A percentile compares a stretch with the other conserved stretches of the same genome.
Evolutionary conservation across 148 eudicot species (phyloP).

Genomic region (Spergularia bocconei): DNA sequence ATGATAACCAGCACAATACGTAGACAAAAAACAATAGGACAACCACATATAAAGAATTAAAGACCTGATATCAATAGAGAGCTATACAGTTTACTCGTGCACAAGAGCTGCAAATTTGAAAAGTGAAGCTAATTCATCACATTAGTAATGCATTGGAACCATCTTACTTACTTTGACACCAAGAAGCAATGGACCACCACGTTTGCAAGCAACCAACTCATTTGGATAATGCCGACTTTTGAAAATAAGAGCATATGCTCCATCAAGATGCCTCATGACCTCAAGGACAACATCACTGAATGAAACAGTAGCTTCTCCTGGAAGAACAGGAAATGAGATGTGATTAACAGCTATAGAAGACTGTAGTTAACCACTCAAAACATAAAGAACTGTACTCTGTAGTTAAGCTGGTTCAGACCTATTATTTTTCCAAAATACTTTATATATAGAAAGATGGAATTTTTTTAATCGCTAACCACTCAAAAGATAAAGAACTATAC

Average conservation of each 20-base stretch:
- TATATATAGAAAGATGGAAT: background rate
- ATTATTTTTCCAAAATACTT: background rate
- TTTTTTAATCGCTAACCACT: too few species aligned
- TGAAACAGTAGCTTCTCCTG: constrained; percentile 73
- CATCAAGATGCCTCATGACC: constrained; percentile 98
- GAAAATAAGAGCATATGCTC: constrained; percentile 97
- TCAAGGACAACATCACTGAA: constrained; percentile 94
- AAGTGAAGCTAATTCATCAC: background rate
- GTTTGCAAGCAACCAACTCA: constrained; percentile 97
- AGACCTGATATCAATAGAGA: background rate
- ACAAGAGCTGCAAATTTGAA: background rate
- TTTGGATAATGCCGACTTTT: constrained; percentile 94
- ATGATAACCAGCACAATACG: background rate
- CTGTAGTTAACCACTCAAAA: background rate
- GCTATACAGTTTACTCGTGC: background rate
- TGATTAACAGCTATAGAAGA: background rate
- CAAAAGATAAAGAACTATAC: background rate
- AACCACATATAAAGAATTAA: too few species aligned
- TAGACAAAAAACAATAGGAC: background rate
- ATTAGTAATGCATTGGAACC: background rate
- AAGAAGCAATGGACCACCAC: constrained; percentile 96
- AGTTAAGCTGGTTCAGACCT: background rate
- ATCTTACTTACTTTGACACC: constrained; percentile 78
- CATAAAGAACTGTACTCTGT: background rate
- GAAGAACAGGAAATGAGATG: constrained; percentile 23